A percentile compares a stretch with the other conserved stretches of the same genome.
Evolutionary conservation across 2,329 filamentous ascomycete genomes (phyloP).

Genomic region (Verticillium nonalfalfae): DNA sequence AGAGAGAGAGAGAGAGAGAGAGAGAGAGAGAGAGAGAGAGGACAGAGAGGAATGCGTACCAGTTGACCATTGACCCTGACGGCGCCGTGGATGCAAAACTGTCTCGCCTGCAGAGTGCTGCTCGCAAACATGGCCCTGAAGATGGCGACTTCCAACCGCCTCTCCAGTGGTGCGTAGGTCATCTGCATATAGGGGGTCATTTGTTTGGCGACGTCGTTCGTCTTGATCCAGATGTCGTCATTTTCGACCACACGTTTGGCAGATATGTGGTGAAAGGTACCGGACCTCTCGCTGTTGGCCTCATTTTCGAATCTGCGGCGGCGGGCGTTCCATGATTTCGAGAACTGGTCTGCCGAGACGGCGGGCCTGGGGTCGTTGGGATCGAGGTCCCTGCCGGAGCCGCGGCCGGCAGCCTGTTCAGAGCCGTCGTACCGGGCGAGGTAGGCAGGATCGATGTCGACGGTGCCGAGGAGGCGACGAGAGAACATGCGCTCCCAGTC

Average conservation of each 20-base stretch:
- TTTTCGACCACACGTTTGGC: neutral
- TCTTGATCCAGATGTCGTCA: neutral
- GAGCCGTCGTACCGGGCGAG: slow-evolving; percentile 79
- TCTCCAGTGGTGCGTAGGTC: slow-evolving; percentile 86
- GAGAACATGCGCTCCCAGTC: slow-evolving; percentile 94
- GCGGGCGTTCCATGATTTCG: slow-evolving; percentile 9
- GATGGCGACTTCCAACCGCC: slow-evolving; percentile 88
- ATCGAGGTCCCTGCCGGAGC: slow-evolving; percentile 55
- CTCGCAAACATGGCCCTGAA: slow-evolving; percentile 92
- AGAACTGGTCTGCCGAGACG: slow-evolving; percentile 16
- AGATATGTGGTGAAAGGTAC: rapidly evolving
- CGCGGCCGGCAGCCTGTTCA: slow-evolving; percentile 75
- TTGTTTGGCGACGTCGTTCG: slow-evolving; percentile 22
- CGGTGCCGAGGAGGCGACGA: slow-evolving; percentile 70
- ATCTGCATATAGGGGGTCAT: slow-evolving; percentile 92
- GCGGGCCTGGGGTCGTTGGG: slow-evolving; percentile 11
- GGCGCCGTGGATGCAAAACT: slow-evolving; percentile 87
- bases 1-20: no score
- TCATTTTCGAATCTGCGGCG: neutral
- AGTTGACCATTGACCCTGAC: slow-evolving; percentile 97
- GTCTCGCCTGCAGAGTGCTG: slow-evolving; percentile 84
- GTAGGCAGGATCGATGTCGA: slow-evolving; percentile 76
- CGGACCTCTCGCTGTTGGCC: neutral
- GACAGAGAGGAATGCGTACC: slow-evolving; percentile 39
- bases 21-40: no score